A percentile compares a stretch with the other conserved stretches of the same genome.
These are phyloP conservation scores for Cystobasidium slooffiae DNA, from an alignment of 1,284 basidiomycete species.

Conservation along the genomic window DNA sequence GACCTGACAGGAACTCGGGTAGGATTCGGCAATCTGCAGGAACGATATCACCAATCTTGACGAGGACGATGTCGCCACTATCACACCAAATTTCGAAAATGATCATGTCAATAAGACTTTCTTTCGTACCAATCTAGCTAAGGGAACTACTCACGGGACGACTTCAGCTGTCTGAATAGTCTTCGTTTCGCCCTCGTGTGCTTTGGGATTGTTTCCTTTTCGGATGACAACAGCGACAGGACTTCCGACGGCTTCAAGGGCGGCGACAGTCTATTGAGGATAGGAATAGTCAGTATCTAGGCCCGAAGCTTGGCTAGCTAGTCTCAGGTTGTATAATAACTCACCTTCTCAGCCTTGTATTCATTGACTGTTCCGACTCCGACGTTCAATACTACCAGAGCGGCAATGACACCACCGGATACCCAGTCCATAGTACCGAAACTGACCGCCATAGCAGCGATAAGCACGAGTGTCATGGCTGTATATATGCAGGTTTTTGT, in stretches of 20 bases:
- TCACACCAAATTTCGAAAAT: constrained; percentile 14
- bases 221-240: constrained; percentile 68
- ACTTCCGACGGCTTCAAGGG: constrained; percentile 59
- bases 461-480: constrained; percentile 55
- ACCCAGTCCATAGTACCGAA: constrained; percentile 61
- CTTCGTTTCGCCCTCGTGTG: constrained; percentile 60
- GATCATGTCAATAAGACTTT: not conserved
- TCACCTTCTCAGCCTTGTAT: constrained; percentile 59
- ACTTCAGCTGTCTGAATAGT: constrained; percentile 66
- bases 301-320: not conserved
- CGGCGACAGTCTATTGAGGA: constrained; percentile 56
- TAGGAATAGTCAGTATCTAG: constrained; percentile 5
- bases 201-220: constrained; percentile 47
- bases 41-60: constrained; percentile 67
- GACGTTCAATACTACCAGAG: constrained; percentile 66
- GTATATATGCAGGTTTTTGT: not conserved
- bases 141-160: constrained; percentile 59
- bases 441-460: constrained; percentile 40
- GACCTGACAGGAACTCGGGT: constrained; percentile 59
- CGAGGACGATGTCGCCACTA: constrained; percentile 64
- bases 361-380: constrained; percentile 57
- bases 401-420: constrained; percentile 68
- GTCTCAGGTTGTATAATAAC: not conserved
- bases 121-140: not conserved
- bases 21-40: constrained; percentile 65